A percentile compares a stretch with the other conserved stretches of the same genome.
phyloP scores from a whole-genome alignment of 2,329 filamentous ascomycete genomes.

The Akanthomyces lecanii region DNA sequence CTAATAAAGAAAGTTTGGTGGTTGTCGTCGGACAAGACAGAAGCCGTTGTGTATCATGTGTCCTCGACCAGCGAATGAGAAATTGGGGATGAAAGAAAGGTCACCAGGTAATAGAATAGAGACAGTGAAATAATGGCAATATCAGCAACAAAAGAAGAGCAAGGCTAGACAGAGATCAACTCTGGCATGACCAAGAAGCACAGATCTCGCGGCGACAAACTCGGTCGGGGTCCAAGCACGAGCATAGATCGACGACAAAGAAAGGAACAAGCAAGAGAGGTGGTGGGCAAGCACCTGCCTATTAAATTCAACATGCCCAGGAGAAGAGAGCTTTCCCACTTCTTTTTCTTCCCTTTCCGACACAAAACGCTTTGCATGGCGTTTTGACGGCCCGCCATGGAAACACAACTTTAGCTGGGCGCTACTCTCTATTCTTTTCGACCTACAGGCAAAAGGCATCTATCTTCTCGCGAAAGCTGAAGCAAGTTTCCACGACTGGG shows the following conservation, averaged over 20 bases:
- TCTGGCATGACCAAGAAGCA: conserved; percentile 3
- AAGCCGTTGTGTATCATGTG: background rate
- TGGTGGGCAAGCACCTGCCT: background rate
- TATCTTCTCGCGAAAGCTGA: background rate
- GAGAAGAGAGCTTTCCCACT: background rate
- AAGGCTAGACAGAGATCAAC: conserved; percentile 12
- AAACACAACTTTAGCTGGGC: background rate
- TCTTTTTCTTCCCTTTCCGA: background rate
- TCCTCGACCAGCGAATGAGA: conserved; percentile 20
- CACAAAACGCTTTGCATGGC: conserved; percentile 4
- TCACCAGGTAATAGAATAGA: conserved; percentile 17
- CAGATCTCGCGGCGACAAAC: background rate
- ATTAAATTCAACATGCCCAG: background rate
- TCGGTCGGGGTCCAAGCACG: background rate
- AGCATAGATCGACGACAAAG: conserved; percentile 17
- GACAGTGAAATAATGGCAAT: background rate
- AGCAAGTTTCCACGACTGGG: background rate
- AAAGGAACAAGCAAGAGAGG: background rate
- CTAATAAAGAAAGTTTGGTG: background rate
- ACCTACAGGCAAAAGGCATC: too few relatives aligned
- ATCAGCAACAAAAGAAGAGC: background rate
- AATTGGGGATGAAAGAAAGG: conserved; percentile 19
- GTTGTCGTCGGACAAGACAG: background rate
- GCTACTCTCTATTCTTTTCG: too few relatives aligned
- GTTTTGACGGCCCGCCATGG: conserved; percentile 11